Conservation (phyloP, 1,284 basidiomycete genomes). For the Microbotryum violaceum region DNA sequence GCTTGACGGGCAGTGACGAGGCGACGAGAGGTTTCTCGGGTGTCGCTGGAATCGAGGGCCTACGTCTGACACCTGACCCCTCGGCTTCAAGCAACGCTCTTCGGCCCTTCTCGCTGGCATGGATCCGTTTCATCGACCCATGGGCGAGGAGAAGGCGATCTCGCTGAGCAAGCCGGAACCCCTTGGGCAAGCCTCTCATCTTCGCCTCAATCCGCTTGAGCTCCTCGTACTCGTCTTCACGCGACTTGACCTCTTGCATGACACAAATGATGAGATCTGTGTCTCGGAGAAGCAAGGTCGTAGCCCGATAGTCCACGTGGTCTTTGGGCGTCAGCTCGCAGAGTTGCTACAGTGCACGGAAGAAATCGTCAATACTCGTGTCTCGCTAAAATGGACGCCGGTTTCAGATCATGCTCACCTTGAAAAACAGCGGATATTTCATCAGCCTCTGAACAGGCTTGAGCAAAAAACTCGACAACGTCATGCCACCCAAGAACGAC, state of each 20-base stretch:
- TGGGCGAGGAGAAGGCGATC: slow-evolving; percentile 65
- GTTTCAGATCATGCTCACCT: slow-evolving; percentile 48
- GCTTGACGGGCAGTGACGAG: no score
- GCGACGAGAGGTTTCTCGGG: no score
- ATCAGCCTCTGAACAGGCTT: slow-evolving; percentile 67
- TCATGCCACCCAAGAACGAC: slow-evolving; percentile 53
- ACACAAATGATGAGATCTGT: slow-evolving; percentile 62
- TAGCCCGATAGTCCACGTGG: slow-evolving; percentile 61
- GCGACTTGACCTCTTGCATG: slow-evolving; percentile 69
- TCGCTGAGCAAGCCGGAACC: slow-evolving; percentile 54
- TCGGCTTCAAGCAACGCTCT: slow-evolving; percentile 6
- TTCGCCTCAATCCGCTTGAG: slow-evolving; percentile 55
- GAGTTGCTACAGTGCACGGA: slow-evolving; percentile 48
- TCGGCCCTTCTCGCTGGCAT: slow-evolving; percentile 36
- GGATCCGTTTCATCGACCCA: slow-evolving; percentile 49
- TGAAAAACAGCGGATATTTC: slow-evolving; percentile 64
- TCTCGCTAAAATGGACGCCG: no score
- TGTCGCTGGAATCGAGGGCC: no score
- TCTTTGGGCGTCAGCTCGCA: slow-evolving; percentile 57
- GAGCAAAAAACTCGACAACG: slow-evolving; percentile 58
- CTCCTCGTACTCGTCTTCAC: slow-evolving; percentile 72
- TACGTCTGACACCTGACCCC: no score
- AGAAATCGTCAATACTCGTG: background rate
- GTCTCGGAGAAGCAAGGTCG: slow-evolving; percentile 58
- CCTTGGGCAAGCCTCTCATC: slow-evolving; percentile 55